Percentiles rank a stretch among this genome's conserved stretches.
These are phyloP conservation scores for Naegleria fowleri DNA, from an alignment of 208 protist species.

Conservation along the genomic window DNA sequence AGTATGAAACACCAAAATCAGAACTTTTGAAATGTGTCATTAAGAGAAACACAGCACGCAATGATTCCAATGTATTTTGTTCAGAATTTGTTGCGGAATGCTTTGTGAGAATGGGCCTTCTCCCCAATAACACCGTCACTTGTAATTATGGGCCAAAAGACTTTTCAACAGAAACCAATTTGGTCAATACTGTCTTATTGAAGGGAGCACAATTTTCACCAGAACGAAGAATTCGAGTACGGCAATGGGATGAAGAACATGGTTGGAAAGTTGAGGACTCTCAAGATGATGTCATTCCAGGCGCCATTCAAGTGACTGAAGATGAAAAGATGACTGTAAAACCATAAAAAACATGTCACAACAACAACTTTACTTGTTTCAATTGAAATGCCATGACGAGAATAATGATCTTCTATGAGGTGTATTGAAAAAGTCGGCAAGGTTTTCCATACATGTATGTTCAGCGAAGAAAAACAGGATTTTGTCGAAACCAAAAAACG, in stretches of 20 bases:
- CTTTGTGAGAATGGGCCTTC: not conserved
- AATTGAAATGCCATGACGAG: too few relatives aligned
- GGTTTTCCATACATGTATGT: too few relatives aligned
- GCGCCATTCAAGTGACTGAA: too few relatives aligned
- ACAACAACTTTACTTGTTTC: too few relatives aligned
- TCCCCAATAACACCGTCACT: not conserved
- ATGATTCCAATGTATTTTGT: not conserved
- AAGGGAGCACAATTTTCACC: not conserved
- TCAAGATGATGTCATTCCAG: too few relatives aligned
- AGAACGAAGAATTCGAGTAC: not conserved
- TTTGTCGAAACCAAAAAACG: too few relatives aligned
- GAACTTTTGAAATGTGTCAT: not conserved
- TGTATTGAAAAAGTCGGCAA: too few relatives aligned
- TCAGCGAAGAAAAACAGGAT: too few relatives aligned
- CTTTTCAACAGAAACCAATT: not conserved
- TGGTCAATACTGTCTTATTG: not conserved
- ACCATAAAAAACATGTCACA: too few relatives aligned
- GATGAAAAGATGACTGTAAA: too few relatives aligned
- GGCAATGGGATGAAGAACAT: not conserved
- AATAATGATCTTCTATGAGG: too few relatives aligned
- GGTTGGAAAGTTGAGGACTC: not conserved
- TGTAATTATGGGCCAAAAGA: not conserved
- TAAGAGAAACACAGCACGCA: not conserved
- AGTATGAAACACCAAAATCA: not conserved
- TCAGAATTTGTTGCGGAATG: not conserved